Base-by-base conservation (phyloP, 2,329 filamentous ascomycete genomes). In the Kalaharituber pfeilii region DNA sequence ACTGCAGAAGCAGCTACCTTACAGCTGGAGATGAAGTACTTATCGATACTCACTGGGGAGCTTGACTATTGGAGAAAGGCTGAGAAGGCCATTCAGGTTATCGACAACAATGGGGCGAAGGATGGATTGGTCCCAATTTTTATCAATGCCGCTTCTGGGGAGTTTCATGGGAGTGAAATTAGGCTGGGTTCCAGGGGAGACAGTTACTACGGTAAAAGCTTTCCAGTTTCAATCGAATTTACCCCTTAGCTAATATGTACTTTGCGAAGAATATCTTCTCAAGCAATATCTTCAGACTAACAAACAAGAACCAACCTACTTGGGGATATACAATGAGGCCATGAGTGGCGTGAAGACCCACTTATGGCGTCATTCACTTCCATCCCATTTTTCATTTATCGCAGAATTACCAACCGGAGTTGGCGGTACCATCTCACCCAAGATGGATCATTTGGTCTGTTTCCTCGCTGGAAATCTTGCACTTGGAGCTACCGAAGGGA, bases 401-500 rank as follows among this genome's bases (percentile, higher is more conserved):
- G 91, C 81, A 30, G 91, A 98, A 69, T 78, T 86, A 8, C 87
- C 85, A 0, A 72, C 74, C 49, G 91, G 91, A 2, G 70, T 98
- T 7, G 66, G 74, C 25, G 73, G 74, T 4, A 63, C 71, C 0
- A 68, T 96, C 22, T 80, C 78, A 13, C 82, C 88, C 24, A 98
- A 98, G 70, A 96, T 98, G 88, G 91, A 98, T 66, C 91, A 98
- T 65, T 75, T 96, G 4, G 89, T 94, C 33, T 98, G 91, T 70
- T 98, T 98, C 73, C 82, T 95, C 78, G 88, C 89, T 0, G 91
- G 91, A 7, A 95, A 89, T 2, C 94, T 98, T 63, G 89, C 89
- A 0, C 75, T 98, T 1, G 88, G 78, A 0, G 86, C 80, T 0
- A 98, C 91, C 0, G 83, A 80, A 30, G 91, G 91, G 1, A 68